Conservation (phyloP, 345 rosid species). For the Limnanthes douglasii region DNA sequence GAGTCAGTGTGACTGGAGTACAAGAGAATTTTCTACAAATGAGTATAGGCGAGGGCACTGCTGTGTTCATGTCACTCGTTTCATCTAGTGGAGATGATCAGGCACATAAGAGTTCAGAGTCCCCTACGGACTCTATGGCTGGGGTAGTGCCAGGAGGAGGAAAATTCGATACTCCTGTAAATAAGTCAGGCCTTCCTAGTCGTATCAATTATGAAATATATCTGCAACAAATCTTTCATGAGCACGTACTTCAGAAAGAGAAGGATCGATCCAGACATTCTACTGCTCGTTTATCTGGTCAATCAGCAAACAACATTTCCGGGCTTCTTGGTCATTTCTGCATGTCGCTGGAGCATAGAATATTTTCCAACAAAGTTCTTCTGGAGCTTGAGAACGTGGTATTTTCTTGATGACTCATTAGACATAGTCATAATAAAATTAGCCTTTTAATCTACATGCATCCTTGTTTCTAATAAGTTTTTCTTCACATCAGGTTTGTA, state of each 20-base stretch:
- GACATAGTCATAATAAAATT: slow-evolving; percentile 3
- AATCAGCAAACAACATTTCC: slow-evolving; percentile 29
- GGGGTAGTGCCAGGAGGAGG: slow-evolving; percentile 24
- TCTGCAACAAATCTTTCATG: slow-evolving; percentile 71
- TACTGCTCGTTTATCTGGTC: slow-evolving; percentile 27
- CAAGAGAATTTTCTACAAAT: slow-evolving; percentile 68
- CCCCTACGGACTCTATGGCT: slow-evolving; percentile 31
- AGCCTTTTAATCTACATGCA: not conserved
- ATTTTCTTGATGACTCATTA: slow-evolving; percentile 10
- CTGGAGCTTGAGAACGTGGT: slow-evolving; percentile 75
- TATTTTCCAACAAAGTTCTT: slow-evolving; percentile 60
- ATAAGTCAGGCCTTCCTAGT: slow-evolving; percentile 34
- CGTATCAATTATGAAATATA: slow-evolving; percentile 57
- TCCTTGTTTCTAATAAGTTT: not conserved
- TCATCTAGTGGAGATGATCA: slow-evolving; percentile 26
- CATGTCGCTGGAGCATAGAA: slow-evolving; percentile 77
- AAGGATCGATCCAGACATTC: slow-evolving; percentile 28
- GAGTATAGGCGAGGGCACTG: slow-evolving; percentile 59
- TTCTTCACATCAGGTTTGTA: slow-evolving; percentile 33
- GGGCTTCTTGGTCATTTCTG: slow-evolving; percentile 82
- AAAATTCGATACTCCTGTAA: slow-evolving; percentile 16
- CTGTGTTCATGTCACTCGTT: slow-evolving; percentile 51
- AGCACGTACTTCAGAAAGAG: slow-evolving; percentile 33
- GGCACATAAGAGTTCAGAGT: slow-evolving; percentile 18
- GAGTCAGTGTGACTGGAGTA: slow-evolving; percentile 70